Evolutionary conservation across 805 yeast species (phyloP).

Genomic region (Saturnispora halmiae): DNA sequence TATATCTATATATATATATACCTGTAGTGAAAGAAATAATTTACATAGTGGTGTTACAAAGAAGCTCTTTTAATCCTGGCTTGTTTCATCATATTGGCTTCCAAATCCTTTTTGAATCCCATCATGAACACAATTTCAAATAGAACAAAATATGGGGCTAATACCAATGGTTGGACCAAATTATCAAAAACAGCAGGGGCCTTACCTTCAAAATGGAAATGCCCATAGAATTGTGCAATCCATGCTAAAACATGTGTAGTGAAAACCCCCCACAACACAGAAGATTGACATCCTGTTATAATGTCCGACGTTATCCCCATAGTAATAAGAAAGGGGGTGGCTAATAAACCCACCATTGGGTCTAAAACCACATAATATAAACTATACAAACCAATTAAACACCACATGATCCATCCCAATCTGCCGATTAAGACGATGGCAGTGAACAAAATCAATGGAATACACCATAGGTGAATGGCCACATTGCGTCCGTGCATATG

Average conservation of each 20-base stretch:
- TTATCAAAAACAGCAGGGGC: constrained; percentile 87
- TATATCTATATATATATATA: background rate
- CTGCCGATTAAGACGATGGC: constrained; percentile 33
- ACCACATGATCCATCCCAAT: constrained; percentile 28
- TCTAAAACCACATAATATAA: constrained; percentile 54
- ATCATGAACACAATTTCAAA: constrained; percentile 63
- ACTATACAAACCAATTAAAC: constrained; percentile 40
- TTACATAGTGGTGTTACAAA: too few relatives aligned
- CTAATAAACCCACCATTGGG: constrained; percentile 37
- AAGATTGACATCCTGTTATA: background rate
- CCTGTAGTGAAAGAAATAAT: too few relatives aligned
- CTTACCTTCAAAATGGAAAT: constrained; percentile 67
- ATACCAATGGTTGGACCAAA: constrained; percentile 70
- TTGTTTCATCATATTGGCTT: constrained; percentile 38
- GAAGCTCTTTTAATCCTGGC: constrained; percentile 29
- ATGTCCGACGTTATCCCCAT: constrained; percentile 14
- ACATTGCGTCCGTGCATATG: constrained; percentile 45
- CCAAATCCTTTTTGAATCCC: constrained; percentile 51
- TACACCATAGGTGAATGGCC: constrained; percentile 64
- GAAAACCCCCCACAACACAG: constrained; percentile 9
- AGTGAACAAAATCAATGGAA: constrained; percentile 65
- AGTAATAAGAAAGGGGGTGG: constrained; percentile 30
- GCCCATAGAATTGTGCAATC: constrained; percentile 84
- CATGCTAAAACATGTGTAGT: constrained; percentile 49
- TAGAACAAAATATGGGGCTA: constrained; percentile 85